Evolutionary conservation across 2,329 filamentous ascomycete genomes (phyloP).

Genomic region (Lachnellula willkommii): DNA sequence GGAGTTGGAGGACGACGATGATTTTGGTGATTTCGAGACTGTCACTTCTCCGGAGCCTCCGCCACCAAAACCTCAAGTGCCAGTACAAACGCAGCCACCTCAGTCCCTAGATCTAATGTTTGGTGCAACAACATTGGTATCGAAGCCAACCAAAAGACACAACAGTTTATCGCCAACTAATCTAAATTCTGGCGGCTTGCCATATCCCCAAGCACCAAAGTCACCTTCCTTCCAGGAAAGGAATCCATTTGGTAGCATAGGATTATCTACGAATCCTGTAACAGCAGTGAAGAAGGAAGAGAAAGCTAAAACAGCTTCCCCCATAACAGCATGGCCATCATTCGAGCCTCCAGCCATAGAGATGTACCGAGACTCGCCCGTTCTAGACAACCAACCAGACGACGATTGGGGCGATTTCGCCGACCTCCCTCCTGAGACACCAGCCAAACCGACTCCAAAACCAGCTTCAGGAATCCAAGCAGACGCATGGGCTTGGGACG

Average conservation of each 20-base stretch:
- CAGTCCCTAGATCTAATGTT: slow-evolving; percentile 30
- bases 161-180: slow-evolving; percentile 31
- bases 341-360: slow-evolving; percentile 20
- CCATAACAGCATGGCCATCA: slow-evolving; percentile 30
- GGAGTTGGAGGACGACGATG: slow-evolving; percentile 44
- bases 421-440: slow-evolving; percentile 33
- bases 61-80: slow-evolving; percentile 20
- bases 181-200: slow-evolving; percentile 23
- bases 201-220: slow-evolving; percentile 45
- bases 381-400: slow-evolving; percentile 32
- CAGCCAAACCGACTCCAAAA: slow-evolving; percentile 9
- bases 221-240: slow-evolving; percentile 49
- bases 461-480: slow-evolving; percentile 17
- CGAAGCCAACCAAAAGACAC: slow-evolving; percentile 29
- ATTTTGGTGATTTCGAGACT: slow-evolving; percentile 64
- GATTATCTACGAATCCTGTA: slow-evolving; percentile 40
- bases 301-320: slow-evolving; percentile 30
- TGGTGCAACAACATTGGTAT: slow-evolving; percentile 27
- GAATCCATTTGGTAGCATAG: slow-evolving; percentile 48
- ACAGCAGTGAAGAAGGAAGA: slow-evolving; percentile 31
- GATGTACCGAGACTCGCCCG: slow-evolving; percentile 25
- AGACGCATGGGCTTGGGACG: slow-evolving; percentile 32
- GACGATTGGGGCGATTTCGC: slow-evolving; percentile 52
- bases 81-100: slow-evolving; percentile 6
- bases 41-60: slow-evolving; percentile 34